Base-by-base conservation (phyloP, 345 rosid genomes). In the Linum tenue region DNA sequence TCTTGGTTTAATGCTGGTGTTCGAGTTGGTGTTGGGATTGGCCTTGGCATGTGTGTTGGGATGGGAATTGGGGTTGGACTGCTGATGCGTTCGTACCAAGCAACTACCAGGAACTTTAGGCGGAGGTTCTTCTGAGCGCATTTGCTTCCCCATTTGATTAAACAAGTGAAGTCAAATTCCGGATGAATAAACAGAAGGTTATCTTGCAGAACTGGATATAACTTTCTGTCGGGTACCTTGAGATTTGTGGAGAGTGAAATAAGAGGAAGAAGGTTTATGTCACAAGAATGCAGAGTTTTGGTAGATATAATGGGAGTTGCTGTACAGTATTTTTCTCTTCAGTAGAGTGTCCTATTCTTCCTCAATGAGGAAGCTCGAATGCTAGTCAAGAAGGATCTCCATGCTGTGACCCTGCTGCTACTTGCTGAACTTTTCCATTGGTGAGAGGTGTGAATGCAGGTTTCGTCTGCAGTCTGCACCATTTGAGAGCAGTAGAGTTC, bases 1-100 rank as follows among this genome's bases (percentile, higher is more conserved):
- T 71, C 97, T 36, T 90, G 94, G 98, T 88, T 90, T 68, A 92
- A 90, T 67, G 90, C 97, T 39, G 97, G 97, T 10, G 97, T 92
- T 59, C 82, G 97, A 81, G 97, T 90, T 36, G 97, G 97, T 64
- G 97, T 90, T 38, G 97, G 97, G 67, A 90, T 90, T 77, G 96
- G 98, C 64, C 94, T 90, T 3, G 97, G 97, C 41, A 85, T 86
- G 97, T 92, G 98, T 63, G 73, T 92, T 11, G 97, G 97, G 43
- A 67, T 90, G 5, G 97, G 98, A 60, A 78, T 92, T 70, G 98
- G 98, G 56, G 96, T 88, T 70, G 98, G 98, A 59, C 74, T 92
- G 66, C 91, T 92, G 55, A 86, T 92, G 96, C 92, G 91, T 5
- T 87, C 98, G 0, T 92, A 92, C 78, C 97, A 88, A 81, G 80